Percentiles rank a stretch among this genome's conserved stretches.
Conservation (phyloP, 2,329 filamentous ascomycete species). For the Colletotrichum lini region DNA sequence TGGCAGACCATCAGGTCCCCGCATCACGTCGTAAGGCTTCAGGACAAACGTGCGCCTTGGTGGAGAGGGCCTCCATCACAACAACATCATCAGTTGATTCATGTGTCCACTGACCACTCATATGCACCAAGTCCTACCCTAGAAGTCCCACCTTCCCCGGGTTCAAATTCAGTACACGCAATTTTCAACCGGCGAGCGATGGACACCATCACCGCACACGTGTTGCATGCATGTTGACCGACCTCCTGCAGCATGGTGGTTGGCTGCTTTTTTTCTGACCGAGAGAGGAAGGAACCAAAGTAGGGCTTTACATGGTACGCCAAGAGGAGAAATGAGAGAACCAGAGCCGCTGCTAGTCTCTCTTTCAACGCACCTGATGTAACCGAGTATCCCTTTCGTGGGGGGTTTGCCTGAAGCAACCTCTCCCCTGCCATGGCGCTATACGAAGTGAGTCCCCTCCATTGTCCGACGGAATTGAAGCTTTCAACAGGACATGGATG, state of each 20-base stretch:
- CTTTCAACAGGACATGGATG: neutral
- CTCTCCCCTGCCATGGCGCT: neutral
- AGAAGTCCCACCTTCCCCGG: neutral
- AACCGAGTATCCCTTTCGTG: neutral
- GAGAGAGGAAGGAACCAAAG: neutral
- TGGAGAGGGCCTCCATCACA: neutral
- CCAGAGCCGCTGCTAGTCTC: neutral
- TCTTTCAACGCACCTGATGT: neutral
- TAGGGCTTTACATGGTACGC: neutral
- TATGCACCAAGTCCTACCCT: neutral
- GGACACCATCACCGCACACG: neutral
- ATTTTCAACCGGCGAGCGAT: conserved; percentile 12
- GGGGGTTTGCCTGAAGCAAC: neutral
- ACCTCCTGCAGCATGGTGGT: conserved; percentile 3
- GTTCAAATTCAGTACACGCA: neutral
- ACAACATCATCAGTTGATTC: neutral
- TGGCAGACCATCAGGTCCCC: neutral
- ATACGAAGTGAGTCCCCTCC: neutral
- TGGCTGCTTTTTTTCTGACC: neutral
- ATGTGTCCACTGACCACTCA: neutral
- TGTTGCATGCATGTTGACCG: conserved; percentile 2
- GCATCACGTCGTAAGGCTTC: neutral
- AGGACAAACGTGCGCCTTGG: neutral
- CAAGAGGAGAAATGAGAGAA: neutral
- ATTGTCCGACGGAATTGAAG: neutral